phyloP scores from a whole-genome alignment of 2,329 filamentous ascomycete species.

The Hypoxylon sp. region DNA sequence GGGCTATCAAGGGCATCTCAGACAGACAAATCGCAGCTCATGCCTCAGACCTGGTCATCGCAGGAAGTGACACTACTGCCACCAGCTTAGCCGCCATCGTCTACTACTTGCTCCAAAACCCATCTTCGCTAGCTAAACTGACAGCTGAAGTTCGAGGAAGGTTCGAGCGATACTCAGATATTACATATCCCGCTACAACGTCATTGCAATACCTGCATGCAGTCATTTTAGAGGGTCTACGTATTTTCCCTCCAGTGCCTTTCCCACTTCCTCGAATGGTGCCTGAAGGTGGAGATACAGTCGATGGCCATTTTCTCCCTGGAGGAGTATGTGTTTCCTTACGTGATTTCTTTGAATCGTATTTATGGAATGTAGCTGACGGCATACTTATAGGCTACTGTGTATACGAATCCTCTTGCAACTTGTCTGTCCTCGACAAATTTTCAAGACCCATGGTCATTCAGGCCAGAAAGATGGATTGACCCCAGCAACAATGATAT shows the following conservation, averaged over 20 bases:
- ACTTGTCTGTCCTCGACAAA: slow-evolving; percentile 34
- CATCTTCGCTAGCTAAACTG: slow-evolving; percentile 22
- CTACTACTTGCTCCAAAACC: slow-evolving; percentile 42
- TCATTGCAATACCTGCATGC: slow-evolving; percentile 25
- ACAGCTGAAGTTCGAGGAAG: slow-evolving; percentile 35
- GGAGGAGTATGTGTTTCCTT: slow-evolving; percentile 30
- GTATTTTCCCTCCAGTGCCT: slow-evolving; percentile 25
- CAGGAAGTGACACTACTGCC: slow-evolving; percentile 46
- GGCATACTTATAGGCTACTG: slow-evolving; percentile 17
- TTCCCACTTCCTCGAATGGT: slow-evolving; percentile 25
- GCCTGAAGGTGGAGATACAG: slow-evolving; percentile 27
- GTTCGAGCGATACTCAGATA: slow-evolving; percentile 37
- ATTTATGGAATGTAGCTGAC: neutral
- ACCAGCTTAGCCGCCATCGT: slow-evolving; percentile 30
- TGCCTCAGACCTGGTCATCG: slow-evolving; percentile 49
- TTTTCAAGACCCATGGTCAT: slow-evolving; percentile 37
- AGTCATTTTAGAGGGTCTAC: slow-evolving; percentile 33
- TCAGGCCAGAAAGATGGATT: slow-evolving; percentile 44
- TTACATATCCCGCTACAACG: slow-evolving; percentile 25
- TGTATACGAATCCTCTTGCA: slow-evolving; percentile 36
- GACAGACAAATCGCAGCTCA: slow-evolving; percentile 50
- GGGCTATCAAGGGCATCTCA: slow-evolving; percentile 38
- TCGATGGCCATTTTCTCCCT: slow-evolving; percentile 36
- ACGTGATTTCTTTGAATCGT: neutral
- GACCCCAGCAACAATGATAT: slow-evolving; percentile 14